These are phyloP conservation scores for Plenodomus biglobosus DNA, from an alignment of 2,329 filamentous ascomycete species.

Conservation along the genomic window DNA sequence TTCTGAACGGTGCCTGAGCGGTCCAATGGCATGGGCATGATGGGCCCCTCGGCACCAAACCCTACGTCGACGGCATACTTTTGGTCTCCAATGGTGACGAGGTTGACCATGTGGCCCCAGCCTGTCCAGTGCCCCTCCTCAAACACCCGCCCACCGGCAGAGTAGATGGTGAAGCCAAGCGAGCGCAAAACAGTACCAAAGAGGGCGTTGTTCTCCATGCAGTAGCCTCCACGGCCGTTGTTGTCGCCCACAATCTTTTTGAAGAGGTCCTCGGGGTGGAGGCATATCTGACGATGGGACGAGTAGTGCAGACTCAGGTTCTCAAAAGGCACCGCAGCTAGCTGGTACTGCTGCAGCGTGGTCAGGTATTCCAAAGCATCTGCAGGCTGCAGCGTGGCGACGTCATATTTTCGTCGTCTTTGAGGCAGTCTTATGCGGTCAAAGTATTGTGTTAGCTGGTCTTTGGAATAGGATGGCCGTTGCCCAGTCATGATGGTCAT, in stretches of 20 bases:
- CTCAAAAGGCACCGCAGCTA: constrained; percentile 57
- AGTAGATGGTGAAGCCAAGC: constrained; percentile 52
- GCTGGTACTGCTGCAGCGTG: constrained; percentile 44
- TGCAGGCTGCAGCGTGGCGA: constrained; percentile 21
- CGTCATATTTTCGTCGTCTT: constrained; percentile 26
- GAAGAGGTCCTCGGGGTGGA: constrained; percentile 55
- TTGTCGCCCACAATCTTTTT: constrained; percentile 57
- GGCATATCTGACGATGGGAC: constrained; percentile 45
- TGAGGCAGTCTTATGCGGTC: constrained; percentile 37
- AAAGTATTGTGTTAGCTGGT: constrained; percentile 40
- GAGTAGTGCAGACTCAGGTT: constrained; percentile 58
- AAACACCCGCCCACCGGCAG: constrained; percentile 47
- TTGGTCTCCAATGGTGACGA: constrained; percentile 43
- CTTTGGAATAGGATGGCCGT: constrained; percentile 23
- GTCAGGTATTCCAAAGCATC: constrained; percentile 34
- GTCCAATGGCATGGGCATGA: constrained; percentile 43
- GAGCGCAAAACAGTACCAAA: constrained; percentile 55
- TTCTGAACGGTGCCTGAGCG: constrained; percentile 24
- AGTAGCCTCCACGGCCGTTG: constrained; percentile 58
- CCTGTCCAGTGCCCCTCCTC: constrained; percentile 28
- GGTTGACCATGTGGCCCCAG: constrained; percentile 50
- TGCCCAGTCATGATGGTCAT: constrained; percentile 1
- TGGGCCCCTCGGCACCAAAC: constrained; percentile 45
- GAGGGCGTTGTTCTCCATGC: constrained; percentile 62
- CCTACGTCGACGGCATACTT: constrained; percentile 49